Conservation (phyloP, 192 early-diverging fungal species). For the Coemansia sp. region DNA sequence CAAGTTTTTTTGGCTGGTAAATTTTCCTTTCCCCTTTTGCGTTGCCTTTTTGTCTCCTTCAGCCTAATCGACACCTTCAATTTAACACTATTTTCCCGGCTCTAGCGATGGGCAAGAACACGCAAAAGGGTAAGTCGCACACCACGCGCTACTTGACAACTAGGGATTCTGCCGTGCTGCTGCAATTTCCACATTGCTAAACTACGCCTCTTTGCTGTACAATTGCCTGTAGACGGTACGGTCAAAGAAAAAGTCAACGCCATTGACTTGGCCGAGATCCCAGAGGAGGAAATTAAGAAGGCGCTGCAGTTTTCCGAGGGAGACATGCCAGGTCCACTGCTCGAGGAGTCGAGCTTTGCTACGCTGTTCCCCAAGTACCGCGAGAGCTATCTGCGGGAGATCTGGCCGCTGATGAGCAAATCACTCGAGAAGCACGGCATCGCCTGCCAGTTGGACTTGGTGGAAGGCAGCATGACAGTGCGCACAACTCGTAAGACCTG, state of each 20-base stretch:
- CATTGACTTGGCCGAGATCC: slow-evolving; percentile 31
- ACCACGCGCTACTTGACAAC: not conserved
- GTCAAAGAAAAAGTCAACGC: slow-evolving; percentile 26
- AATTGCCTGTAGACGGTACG: not conserved
- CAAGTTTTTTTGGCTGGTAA: slow-evolving; percentile 5
- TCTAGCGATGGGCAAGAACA: slow-evolving; percentile 11
- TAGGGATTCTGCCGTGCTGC: not conserved
- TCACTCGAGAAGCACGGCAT: slow-evolving; percentile 84
- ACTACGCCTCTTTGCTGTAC: not conserved
- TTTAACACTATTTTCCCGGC: not conserved
- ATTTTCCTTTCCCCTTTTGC: slow-evolving; percentile 5
- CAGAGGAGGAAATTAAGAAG: slow-evolving; percentile 65
- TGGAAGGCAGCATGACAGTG: slow-evolving; percentile 98
- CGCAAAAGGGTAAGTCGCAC: slow-evolving; percentile 8
- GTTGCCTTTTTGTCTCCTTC: not conserved
- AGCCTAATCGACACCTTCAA: not conserved
- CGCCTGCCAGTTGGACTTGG: slow-evolving; percentile 85
- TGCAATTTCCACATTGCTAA: not conserved
- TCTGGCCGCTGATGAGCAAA: slow-evolving; percentile 86
- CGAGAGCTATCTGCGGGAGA: slow-evolving; percentile 87
- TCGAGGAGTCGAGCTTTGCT: slow-evolving; percentile 95
- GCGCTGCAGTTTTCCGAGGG: slow-evolving; percentile 83
- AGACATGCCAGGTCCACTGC: slow-evolving; percentile 66
- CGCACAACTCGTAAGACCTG: slow-evolving; percentile 93
- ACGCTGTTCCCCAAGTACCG: slow-evolving; percentile 98